Conservation (phyloP, 306 rosid species). For the Inga leiocalycina region DNA sequence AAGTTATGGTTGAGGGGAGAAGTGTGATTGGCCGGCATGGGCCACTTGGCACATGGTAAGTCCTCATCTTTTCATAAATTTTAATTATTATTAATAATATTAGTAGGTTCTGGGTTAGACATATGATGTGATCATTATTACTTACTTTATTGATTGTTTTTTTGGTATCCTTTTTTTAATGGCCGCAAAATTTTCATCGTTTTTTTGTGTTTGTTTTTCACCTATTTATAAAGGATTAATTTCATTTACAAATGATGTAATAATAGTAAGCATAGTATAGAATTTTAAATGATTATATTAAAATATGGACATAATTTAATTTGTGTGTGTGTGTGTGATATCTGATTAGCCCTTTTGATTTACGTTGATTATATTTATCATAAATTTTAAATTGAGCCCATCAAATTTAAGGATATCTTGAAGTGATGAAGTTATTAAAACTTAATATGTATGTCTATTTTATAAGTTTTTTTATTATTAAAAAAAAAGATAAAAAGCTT, state of each 20-base stretch:
- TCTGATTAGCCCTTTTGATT: not conserved
- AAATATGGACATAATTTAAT: not conserved
- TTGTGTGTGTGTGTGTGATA: too few relatives aligned
- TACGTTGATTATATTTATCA: not conserved
- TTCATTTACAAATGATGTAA: not conserved
- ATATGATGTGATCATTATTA: not conserved
- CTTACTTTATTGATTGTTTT: not conserved
- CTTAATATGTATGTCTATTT: too few relatives aligned
- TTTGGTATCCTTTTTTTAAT: not conserved
- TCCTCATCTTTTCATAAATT: not conserved
- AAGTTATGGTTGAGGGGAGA: not conserved
- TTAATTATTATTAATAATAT: not conserved
- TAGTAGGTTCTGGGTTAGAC: too few relatives aligned
- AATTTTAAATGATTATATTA: not conserved
- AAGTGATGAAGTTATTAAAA: not conserved
- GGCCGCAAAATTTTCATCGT: not conserved
- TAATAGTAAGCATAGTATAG: too few relatives aligned
- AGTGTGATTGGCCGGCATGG: not conserved
- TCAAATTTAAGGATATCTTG: not conserved
- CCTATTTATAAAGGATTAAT: not conserved
- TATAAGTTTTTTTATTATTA: not conserved
- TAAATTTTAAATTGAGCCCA: not conserved
- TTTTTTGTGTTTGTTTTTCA: not conserved
- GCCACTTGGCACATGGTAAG: conserved; percentile 2
- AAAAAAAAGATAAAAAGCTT: not conserved